Evolutionary conservation across 768 basidiomycete species (phyloP).

Genomic region (Tylopilus cervinicoccineus): DNA sequence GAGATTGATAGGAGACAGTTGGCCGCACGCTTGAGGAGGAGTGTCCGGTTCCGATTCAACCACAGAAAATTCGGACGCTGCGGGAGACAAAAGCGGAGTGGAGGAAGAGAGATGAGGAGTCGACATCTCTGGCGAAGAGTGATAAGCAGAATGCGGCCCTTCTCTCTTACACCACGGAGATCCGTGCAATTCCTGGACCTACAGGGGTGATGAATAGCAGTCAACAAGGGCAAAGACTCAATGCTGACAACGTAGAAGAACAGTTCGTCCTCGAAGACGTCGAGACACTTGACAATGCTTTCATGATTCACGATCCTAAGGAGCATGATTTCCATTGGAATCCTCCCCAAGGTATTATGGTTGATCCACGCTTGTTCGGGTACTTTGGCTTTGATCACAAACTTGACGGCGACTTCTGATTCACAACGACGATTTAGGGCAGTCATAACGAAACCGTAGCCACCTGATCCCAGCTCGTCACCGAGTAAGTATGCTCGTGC

Average conservation of each 20-base stretch:
- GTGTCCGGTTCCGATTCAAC: slow-evolving; percentile 41
- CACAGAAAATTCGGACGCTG: slow-evolving; percentile 45
- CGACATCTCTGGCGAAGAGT: slow-evolving; percentile 25
- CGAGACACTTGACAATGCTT: slow-evolving; percentile 79
- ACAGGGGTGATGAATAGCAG: slow-evolving; percentile 5
- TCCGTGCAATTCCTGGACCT: slow-evolving; percentile 94
- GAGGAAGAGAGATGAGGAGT: slow-evolving; percentile 30
- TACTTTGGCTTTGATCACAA: slow-evolving; percentile 78
- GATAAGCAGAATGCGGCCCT: slow-evolving; percentile 28
- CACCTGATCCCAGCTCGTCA: slow-evolving; percentile 85
- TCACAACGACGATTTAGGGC: slow-evolving; percentile 58
- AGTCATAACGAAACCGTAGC: slow-evolving; percentile 94
- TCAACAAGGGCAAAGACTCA: not conserved
- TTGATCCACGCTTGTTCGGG: slow-evolving; percentile 51
- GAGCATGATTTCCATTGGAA: slow-evolving; percentile 82
- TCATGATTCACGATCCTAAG: slow-evolving; percentile 72
- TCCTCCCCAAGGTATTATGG: slow-evolving; percentile 53
- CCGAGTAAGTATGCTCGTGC: slow-evolving; percentile 55
- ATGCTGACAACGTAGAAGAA: slow-evolving; percentile 83
- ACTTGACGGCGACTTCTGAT: slow-evolving; percentile 88
- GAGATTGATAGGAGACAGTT: slow-evolving; percentile 21
- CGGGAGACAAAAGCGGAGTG: slow-evolving; percentile 56
- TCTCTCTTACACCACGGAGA: slow-evolving; percentile 70
- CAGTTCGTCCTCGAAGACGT: slow-evolving; percentile 75
- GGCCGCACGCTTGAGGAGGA: slow-evolving; percentile 34